Percentiles rank a stretch among this genome's conserved stretches.
Evolutionary conservation across 345 rosid genomes (phyloP).

Genomic region (Turritis glabra): DNA sequence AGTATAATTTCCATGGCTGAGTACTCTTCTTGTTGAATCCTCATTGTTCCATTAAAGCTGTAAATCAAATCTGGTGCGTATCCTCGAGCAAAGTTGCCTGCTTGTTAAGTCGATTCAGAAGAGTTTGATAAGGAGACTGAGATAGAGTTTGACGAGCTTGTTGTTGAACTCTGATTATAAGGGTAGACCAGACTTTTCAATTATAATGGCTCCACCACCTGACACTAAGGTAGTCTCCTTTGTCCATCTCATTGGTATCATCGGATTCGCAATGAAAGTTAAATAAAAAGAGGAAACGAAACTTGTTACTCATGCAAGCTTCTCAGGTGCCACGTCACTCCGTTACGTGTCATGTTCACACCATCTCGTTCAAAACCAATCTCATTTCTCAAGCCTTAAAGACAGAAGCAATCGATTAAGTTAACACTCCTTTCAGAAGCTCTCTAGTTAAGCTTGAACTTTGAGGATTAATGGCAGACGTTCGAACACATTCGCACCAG

Average conservation of each 20-base stretch:
- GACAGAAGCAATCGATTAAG: constrained; percentile 3
- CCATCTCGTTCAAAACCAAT: constrained; percentile 1
- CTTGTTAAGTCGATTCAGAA: background rate
- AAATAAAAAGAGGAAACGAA: constrained; percentile 25
- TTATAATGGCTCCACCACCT: background rate
- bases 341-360: constrained; percentile 40
- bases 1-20: background rate
- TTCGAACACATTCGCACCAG: constrained; percentile 55
- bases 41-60: background rate
- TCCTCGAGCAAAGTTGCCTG: background rate
- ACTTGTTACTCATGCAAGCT: constrained; percentile 74
- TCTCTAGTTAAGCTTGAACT: background rate
- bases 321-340: constrained; percentile 51
- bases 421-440: constrained; percentile 14
- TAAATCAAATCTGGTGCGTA: background rate
- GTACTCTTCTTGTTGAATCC: background rate
- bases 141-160: background rate
- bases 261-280: constrained; percentile 27
- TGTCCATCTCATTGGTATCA: constrained; percentile 22
- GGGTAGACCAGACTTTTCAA: constrained; percentile 10
- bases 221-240: background rate
- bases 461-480: constrained; percentile 48
- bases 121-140: background rate
- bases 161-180: background rate
- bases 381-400: constrained; percentile 21